Evolutionary conservation across 331 rosid species (phyloP).

Genomic region (Malus hybrid): DNA sequence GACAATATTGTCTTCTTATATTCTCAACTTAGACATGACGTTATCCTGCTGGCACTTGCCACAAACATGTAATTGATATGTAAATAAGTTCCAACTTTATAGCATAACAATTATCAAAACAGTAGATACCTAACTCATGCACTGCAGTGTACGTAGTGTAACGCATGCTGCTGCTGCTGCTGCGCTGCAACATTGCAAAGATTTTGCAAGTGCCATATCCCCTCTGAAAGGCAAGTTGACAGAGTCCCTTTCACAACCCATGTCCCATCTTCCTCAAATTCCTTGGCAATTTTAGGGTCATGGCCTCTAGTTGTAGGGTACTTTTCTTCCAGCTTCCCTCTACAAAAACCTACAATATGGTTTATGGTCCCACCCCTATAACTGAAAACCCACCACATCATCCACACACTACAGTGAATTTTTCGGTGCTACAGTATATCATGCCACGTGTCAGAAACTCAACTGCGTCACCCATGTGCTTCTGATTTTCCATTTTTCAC

Average conservation of each 20-base stretch:
- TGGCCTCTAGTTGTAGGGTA: background rate
- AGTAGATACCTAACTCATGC: background rate
- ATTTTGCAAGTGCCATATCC: background rate
- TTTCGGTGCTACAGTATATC: background rate
- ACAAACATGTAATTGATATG: too few species aligned
- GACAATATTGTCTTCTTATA: too few species aligned
- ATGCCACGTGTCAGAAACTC: background rate
- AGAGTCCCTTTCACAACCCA: constrained; percentile 10
- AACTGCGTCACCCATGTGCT: background rate
- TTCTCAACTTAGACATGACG: too few species aligned
- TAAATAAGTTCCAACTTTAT: background rate
- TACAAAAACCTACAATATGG: background rate
- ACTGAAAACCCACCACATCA: background rate
- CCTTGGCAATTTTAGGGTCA: background rate
- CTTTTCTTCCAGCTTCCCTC: background rate
- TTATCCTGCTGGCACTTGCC: too few species aligned
- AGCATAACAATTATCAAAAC: background rate
- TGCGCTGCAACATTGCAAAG: background rate
- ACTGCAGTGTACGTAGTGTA: background rate
- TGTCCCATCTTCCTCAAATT: constrained; percentile 5
- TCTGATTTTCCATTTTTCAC: background rate
- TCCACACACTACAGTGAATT: background rate
- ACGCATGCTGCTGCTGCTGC: constrained; percentile 9
- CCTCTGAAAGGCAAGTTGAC: constrained; percentile 23
- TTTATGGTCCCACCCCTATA: background rate